Evolutionary conservation across 805 yeast genomes (phyloP), one percentile per base, ranked within the genome.

Genomic region (Saturnispora bothae): DNA sequence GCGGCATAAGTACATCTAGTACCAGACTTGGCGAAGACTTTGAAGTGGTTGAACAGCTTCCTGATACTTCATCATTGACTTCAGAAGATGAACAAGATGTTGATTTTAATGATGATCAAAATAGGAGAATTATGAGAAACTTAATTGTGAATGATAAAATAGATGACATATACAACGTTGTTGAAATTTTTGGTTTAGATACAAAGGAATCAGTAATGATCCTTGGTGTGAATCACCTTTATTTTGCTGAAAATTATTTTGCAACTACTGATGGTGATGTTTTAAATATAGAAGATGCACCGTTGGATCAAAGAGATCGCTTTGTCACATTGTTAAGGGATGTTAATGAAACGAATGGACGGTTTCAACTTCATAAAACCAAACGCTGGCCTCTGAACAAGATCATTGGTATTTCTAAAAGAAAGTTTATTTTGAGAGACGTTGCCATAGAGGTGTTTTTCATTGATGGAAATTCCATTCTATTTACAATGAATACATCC

Each of bases 391-490:
- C 71, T 18, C 48, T 81, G 16, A 64, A 64, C 4, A 71, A 71
- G 31, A 51, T 86, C 15, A 70, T 75, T 0, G 75, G 80, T 4
- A 72, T 79, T 10, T 75, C 85, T 3, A 83, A 81, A 45, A 60
- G 94, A 36, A 84, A 80, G 28, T 85, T 84, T 49, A 55, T 85
- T 15, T 61, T 85, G 13, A 61, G 95, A 39, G 94, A 84, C 56
- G 82, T 81, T 32, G 95, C 92, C 0, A 52, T 84, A 26, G 95
- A 85, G 50, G 57, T 84, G 50, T 77, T 83, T 44, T 82, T 83
- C 53, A 68, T 69, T 19, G 76, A 79, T 54, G 94, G 92, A 0
- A 71, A 77, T 1, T 80, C 83, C 44, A 66, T 76, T 28, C 60
- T 85, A 42, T 62, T 85, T 6, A 81, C 89, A 0, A 78, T 84